Evolutionary conservation across 495 filamentous ascomycete genomes (phyloP).

Genomic region (Pyrenula massariospora): DNA sequence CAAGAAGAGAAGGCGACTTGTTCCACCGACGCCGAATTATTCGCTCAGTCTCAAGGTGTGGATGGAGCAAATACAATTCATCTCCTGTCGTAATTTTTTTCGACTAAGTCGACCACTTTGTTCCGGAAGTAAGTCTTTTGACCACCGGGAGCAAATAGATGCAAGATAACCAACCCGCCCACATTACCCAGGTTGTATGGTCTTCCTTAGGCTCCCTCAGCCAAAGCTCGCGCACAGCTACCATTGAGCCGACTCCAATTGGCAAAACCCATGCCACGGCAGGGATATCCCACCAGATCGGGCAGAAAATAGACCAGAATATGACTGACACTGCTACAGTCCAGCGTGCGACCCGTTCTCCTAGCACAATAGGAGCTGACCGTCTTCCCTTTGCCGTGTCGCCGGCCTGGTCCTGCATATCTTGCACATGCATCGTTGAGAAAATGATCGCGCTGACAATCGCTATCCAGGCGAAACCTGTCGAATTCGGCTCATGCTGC

Average conservation of each 20-base stretch:
- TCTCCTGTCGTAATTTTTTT: too few species aligned
- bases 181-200: too few species aligned
- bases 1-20: too few species aligned
- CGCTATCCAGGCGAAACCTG: slow-evolving; percentile 22
- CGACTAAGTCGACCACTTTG: too few species aligned
- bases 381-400: slow-evolving; percentile 27
- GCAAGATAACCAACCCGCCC: too few species aligned
- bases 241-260: slow-evolving; percentile 2
- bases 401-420: slow-evolving; percentile 35
- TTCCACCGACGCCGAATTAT: too few species aligned
- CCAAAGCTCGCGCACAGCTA: slow-evolving; percentile 1
- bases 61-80: too few species aligned
- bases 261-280: slow-evolving; percentile 4
- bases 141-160: too few species aligned
- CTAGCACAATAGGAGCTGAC: slow-evolving; percentile 28
- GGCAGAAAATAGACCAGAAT: slow-evolving; percentile 26
- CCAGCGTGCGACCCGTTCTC: slow-evolving; percentile 26
- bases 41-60: too few species aligned
- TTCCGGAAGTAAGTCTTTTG: too few species aligned
- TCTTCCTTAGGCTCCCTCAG: too few species aligned
- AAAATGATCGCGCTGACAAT: slow-evolving; percentile 31
- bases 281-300: slow-evolving; percentile 23
- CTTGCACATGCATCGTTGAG: slow-evolving; percentile 39
- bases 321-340: slow-evolving; percentile 21
- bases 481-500: too few species aligned